Conservation (phyloP, 352 stramenopile genomes). For the Peronospora destructor region DNA sequence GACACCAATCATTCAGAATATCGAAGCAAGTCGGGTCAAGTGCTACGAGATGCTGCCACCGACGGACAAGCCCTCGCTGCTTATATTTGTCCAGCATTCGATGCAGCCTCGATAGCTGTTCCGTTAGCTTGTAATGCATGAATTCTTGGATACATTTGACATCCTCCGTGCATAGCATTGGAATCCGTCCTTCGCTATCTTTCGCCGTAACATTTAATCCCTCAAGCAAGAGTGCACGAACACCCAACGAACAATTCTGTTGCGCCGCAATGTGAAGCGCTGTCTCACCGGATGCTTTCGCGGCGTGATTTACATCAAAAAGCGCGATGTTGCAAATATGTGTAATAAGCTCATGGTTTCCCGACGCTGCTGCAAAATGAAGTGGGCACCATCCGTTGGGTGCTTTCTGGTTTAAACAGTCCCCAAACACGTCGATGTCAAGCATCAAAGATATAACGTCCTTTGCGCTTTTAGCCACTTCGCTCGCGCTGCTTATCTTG, state of each 20-base stretch:
- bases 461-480: constrained; percentile 22
- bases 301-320: constrained; percentile 36
- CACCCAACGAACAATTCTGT: constrained; percentile 21
- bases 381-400: constrained; percentile 41
- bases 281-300: constrained; percentile 38
- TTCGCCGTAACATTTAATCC: constrained; percentile 38
- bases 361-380: constrained; percentile 42
- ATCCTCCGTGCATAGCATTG: constrained; percentile 34
- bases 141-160: constrained; percentile 36
- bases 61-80: constrained; percentile 36
- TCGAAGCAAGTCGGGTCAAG: constrained; percentile 41
- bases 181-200: constrained; percentile 43
- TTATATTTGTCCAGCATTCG: constrained; percentile 43
- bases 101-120: constrained; percentile 48
- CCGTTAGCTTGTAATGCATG: constrained; percentile 49
- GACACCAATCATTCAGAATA: constrained; percentile 71
- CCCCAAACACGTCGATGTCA: constrained; percentile 52
- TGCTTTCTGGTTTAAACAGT: constrained; percentile 37
- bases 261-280: constrained; percentile 54
- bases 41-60: constrained; percentile 41
- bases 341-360: constrained; percentile 46
- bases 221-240: constrained; percentile 36
- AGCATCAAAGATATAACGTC: constrained; percentile 43
- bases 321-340: constrained; percentile 27
- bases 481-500: neutral